phyloP scores from a whole-genome alignment of 2,329 filamentous ascomycete genomes.

The Fusarium duplospermum region DNA sequence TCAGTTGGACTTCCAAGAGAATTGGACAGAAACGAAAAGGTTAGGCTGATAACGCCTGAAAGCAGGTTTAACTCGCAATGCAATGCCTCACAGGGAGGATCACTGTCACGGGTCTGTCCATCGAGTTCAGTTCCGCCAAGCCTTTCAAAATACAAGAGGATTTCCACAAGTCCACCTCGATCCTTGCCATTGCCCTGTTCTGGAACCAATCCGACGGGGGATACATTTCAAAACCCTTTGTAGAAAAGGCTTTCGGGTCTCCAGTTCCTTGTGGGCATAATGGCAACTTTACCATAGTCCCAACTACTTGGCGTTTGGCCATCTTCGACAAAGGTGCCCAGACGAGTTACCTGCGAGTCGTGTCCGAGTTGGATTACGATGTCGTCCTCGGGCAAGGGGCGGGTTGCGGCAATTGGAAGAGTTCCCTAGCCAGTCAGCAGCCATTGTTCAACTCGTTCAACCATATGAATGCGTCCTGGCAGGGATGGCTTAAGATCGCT shows the following conservation, averaged over 20 bases:
- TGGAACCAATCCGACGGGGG: not conserved
- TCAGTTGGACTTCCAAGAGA: not conserved
- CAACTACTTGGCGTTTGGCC: not conserved
- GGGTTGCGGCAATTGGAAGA: not conserved
- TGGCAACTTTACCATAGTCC: not conserved
- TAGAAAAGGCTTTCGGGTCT: not conserved
- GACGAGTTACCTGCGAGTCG: not conserved
- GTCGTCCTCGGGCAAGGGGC: not conserved
- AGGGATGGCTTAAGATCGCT: not conserved
- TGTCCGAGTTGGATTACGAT: not conserved
- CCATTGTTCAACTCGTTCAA: not conserved
- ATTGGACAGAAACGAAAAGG: not conserved
- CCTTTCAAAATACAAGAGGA: not conserved
- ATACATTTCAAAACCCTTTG: not conserved
- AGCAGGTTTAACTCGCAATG: not conserved
- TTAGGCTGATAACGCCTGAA: not conserved
- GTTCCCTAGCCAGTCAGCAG: not conserved
- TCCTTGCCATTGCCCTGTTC: not conserved
- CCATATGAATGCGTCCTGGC: not conserved
- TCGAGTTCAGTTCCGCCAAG: not conserved
- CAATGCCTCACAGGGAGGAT: not conserved
- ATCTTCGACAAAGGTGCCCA: not conserved
- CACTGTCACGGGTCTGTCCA: not conserved
- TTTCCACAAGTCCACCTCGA: not conserved
- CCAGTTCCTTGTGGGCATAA: too few relatives aligned